These are phyloP conservation scores for Verticillium nubilum DNA, from an alignment of 2,329 filamentous ascomycete species.

Conservation along the genomic window DNA sequence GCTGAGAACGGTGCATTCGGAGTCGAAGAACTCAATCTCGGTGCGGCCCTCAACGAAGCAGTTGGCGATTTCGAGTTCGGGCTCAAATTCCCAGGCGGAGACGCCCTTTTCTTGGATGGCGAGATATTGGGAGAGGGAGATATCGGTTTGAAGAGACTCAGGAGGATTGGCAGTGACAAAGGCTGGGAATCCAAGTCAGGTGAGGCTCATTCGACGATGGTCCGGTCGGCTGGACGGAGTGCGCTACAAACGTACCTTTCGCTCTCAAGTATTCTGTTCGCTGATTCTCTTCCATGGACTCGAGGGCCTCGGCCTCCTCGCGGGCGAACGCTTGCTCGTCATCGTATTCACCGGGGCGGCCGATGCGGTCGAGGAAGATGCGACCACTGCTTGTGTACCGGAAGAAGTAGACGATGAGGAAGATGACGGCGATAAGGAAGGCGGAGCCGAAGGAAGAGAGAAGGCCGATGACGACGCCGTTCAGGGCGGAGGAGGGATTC, in stretches of 20 bases:
- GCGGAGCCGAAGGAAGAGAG: conserved; percentile 92
- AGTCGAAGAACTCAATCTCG: conserved; percentile 98
- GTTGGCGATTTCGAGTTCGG: conserved; percentile 97
- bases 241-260: conserved; percentile 63
- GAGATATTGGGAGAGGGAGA: conserved; percentile 93
- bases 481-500: conserved; percentile 42
- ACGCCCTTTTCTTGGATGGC: conserved; percentile 99
- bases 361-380: conserved; percentile 90
- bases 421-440: conserved; percentile 72
- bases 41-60: conserved; percentile 96
- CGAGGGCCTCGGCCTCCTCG: conserved; percentile 92
- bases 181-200: conserved; percentile 47
- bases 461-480: conserved; percentile 89
- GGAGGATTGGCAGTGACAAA: conserved; percentile 92
- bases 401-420: conserved; percentile 87
- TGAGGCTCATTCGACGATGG: neutral
- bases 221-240: too few relatives aligned
- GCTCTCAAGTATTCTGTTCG: conserved; percentile 87
- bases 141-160: conserved; percentile 92
- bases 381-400: conserved; percentile 81
- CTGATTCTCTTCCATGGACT: conserved; percentile 91
- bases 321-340: conserved; percentile 92
- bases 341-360: conserved; percentile 91
- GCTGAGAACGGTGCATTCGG: conserved; percentile 93
- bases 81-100: conserved; percentile 99